Base-by-base conservation (phyloP, 2,329 filamentous ascomycete species). In the Coccinonectria pachysandricola region DNA sequence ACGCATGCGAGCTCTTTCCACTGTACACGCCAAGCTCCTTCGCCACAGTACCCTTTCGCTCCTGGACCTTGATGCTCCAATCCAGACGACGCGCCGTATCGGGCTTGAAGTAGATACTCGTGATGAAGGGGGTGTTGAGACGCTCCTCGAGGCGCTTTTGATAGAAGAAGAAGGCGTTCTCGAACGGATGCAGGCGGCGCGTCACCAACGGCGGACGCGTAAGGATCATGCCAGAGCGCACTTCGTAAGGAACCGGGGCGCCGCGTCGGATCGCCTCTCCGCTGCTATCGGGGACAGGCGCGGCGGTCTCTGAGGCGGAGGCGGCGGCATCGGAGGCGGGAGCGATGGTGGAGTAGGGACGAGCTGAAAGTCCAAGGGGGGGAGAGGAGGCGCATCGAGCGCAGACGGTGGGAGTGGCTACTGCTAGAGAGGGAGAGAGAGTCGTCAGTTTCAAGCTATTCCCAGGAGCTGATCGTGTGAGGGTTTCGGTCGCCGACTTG, bases 111-210 rank as follows among this genome's bases (percentile, higher is more conserved):
- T 93, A 98, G 61, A 96, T 91, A 53, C 82, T 82, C 41, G 82
- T 75, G 30, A 81, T 81, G 56, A 96, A 98, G 2, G 87, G 83
- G 4, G 91, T 70, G 12, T 79, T 76, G 27, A 94, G 69, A 21
- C 91, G 82, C 65, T 98, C 91, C 57, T 96, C 94, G 34, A 98
- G 70, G 9, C 91, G 85, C 46, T 88, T 88, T 62, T 98, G 91
- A 63, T 98, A 98, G 54, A 98, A 86, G 66, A 80, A 94, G 61
- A 80, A 96, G 38, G 88, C 70, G 50, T 85, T 81, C 58, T 98
- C 91, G 58, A 98, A 96, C 8, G 83, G 68, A 17, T 81, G 82
- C 28, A 88, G 76, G 35, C 79, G 68, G 41, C 82, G 79, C 14
- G 91, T 96, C 46, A 98, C 68, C 32, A 92, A 65, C 6, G 91